Percentiles rank a stretch among this genome's conserved stretches.
Conservation (phyloP, 1,139 yeast species). For the Saccharomyces hybrid region DNA sequence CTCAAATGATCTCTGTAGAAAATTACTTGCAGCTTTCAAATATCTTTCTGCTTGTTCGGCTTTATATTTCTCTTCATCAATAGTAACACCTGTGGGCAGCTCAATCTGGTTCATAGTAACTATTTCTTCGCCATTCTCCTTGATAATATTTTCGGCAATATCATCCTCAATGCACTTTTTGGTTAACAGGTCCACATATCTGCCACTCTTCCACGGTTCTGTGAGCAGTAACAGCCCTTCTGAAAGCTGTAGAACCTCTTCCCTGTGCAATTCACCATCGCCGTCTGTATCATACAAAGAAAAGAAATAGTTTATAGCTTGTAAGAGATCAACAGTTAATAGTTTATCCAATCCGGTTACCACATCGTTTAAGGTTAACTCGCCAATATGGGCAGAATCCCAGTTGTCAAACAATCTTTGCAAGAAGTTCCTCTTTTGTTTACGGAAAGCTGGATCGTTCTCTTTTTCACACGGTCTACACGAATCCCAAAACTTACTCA, state of each 20-base stretch:
- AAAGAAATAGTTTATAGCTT: conserved; percentile 69
- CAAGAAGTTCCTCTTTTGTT: conserved; percentile 41
- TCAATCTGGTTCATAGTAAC: conserved; percentile 34
- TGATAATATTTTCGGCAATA: conserved; percentile 51
- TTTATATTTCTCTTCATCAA: conserved; percentile 56
- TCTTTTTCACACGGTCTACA: conserved; percentile 37
- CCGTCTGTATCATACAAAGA: conserved; percentile 57
- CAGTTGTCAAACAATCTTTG: conserved; percentile 59
- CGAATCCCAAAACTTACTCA: conserved; percentile 83
- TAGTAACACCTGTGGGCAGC: conserved; percentile 50
- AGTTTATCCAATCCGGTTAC: conserved; percentile 65
- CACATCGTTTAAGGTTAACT: conserved; percentile 60
- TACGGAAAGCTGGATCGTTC: conserved; percentile 32
- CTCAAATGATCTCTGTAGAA: conserved; percentile 81
- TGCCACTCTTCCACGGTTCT: conserved; percentile 72
- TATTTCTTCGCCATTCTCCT: conserved; percentile 28
- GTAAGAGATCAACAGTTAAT: conserved; percentile 68
- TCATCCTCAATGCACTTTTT: conserved; percentile 53
- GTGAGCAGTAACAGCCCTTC: conserved; percentile 81
- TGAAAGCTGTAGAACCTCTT: conserved; percentile 72
- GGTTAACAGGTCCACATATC: conserved; percentile 51
- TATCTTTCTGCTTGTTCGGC: conserved; percentile 74
- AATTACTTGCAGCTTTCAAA: conserved; percentile 77
- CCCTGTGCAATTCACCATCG: conserved; percentile 61
- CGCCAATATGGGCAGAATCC: conserved; percentile 51